A percentile compares a stretch with the other conserved stretches of the same genome.
Evolutionary conservation across 2,329 filamentous ascomycete species (phyloP).

Genomic region (Aureobasidium sp.): DNA sequence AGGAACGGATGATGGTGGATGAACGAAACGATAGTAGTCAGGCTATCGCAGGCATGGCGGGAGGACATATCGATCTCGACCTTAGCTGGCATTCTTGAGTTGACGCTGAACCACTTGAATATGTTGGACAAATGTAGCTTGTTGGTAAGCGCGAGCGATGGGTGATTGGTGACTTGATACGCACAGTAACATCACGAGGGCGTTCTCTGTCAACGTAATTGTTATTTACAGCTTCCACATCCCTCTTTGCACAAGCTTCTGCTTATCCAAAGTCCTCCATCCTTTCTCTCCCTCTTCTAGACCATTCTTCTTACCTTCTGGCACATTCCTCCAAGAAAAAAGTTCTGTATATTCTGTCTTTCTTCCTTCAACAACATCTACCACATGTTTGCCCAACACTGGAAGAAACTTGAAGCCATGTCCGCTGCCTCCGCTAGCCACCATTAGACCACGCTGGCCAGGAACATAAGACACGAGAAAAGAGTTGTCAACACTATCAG

Average conservation of each 20-base stretch:
- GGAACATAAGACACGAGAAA: conserved; percentile 18
- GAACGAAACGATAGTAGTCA: too few species aligned
- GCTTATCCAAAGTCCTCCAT: conserved; percentile 25
- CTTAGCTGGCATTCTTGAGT: too few species aligned
- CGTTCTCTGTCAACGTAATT: too few species aligned
- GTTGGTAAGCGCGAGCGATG: too few species aligned
- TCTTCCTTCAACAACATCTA: conserved; percentile 22
- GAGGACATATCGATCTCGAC: too few species aligned
- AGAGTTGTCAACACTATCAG: conserved; percentile 18
- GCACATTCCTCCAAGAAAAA: conserved; percentile 22
- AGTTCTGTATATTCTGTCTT: conserved; percentile 22
- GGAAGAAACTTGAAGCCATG: conserved; percentile 30
- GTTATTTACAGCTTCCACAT: conserved; percentile 18
- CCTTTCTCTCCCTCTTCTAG: conserved; percentile 24
- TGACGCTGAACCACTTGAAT: too few species aligned
- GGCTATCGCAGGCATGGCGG: too few species aligned
- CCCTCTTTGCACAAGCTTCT: conserved; percentile 20
- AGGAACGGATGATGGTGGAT: too few species aligned
- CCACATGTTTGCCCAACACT: conserved; percentile 25
- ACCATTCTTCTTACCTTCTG: conserved; percentile 22
- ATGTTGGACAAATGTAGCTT: too few species aligned
- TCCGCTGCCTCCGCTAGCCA: conserved; percentile 27
- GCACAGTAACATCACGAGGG: too few species aligned
- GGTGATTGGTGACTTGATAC: too few species aligned
- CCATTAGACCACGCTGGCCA: conserved; percentile 20